Evolutionary conservation across 495 filamentous ascomycete genomes (phyloP).

Genomic region (Chaetomidium leptoderma): DNA sequence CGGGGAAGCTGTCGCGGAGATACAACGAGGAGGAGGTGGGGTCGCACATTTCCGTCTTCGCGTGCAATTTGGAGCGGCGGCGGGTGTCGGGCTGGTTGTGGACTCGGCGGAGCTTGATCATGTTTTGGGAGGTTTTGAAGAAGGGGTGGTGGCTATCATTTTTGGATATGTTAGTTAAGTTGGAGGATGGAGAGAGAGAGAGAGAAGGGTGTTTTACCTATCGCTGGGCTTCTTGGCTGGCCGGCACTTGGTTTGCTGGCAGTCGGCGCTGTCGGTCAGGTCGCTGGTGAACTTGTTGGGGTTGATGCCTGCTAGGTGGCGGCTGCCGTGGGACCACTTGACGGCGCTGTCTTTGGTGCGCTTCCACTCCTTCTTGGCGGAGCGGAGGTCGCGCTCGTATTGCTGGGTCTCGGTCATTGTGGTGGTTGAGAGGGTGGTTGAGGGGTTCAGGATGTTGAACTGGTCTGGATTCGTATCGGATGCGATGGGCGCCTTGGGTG

Average conservation of each 20-base stretch:
- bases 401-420: constrained; percentile 22
- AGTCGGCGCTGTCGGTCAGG: background rate
- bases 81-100: constrained; percentile 17
- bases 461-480: background rate
- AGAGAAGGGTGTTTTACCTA: background rate
- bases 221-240: constrained; percentile 20
- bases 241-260: constrained; percentile 31
- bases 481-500: background rate
- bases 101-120: constrained; percentile 33
- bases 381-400: constrained; percentile 43
- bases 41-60: constrained; percentile 33
- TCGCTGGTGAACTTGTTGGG: constrained; percentile 3
- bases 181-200: background rate
- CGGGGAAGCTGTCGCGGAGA: constrained; percentile 24
- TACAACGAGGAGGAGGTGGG: background rate
- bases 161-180: constrained; percentile 1
- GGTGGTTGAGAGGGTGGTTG: background rate
- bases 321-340: constrained; percentile 42
- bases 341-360: constrained; percentile 39
- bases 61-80: constrained; percentile 30
- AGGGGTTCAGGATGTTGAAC: background rate
- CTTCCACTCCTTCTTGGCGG: constrained; percentile 40
- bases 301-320: constrained; percentile 26
- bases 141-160: constrained; percentile 15
- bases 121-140: constrained; percentile 30